Evolutionary conservation across 1,139 yeast genomes (phyloP).

Genomic region (Suhomyces guaymorum): DNA sequence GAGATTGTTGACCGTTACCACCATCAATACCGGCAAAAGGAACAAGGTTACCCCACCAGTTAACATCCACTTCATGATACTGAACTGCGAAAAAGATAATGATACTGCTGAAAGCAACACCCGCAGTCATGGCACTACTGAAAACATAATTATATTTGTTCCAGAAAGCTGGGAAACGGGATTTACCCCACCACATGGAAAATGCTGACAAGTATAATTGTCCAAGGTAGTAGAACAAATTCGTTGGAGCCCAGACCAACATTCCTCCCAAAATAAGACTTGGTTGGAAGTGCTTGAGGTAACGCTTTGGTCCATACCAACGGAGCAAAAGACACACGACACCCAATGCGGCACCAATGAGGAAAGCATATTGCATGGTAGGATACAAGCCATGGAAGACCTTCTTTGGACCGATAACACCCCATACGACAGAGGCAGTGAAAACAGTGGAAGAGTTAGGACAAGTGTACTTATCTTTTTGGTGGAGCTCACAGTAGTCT

Average conservation of each 20-base stretch:
- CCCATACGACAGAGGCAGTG: slow-evolving; percentile 65
- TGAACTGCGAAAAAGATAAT: slow-evolving; percentile 25
- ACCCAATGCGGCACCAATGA: slow-evolving; percentile 47
- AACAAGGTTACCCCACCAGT: slow-evolving; percentile 25
- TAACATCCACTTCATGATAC: slow-evolving; percentile 17
- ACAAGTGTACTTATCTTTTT: slow-evolving; percentile 48
- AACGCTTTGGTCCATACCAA: slow-evolving; percentile 19
- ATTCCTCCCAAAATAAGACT: slow-evolving; percentile 21
- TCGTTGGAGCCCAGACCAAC: slow-evolving; percentile 18
- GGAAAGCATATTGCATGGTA: slow-evolving; percentile 49
- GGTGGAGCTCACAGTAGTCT: slow-evolving; percentile 48
- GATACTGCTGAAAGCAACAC: slow-evolving; percentile 22
- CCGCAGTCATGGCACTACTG: slow-evolving; percentile 22
- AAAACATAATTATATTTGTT: slow-evolving; percentile 22
- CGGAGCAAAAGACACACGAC: slow-evolving; percentile 33
- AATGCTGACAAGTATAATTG: slow-evolving; percentile 18
- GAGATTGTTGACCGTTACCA: slow-evolving; percentile 1
- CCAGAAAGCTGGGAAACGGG: slow-evolving; percentile 20
- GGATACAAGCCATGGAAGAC: slow-evolving; percentile 52
- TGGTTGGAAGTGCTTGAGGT: slow-evolving; percentile 21
- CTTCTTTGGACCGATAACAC: slow-evolving; percentile 60
- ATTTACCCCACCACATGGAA: slow-evolving; percentile 21
- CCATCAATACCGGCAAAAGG: slow-evolving; percentile 18
- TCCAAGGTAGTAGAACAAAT: slow-evolving; percentile 20
- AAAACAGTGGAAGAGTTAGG: slow-evolving; percentile 49